These are phyloP conservation scores for Suhomyces faveliae DNA, from an alignment of 805 yeast species.

Conservation along the genomic window DNA sequence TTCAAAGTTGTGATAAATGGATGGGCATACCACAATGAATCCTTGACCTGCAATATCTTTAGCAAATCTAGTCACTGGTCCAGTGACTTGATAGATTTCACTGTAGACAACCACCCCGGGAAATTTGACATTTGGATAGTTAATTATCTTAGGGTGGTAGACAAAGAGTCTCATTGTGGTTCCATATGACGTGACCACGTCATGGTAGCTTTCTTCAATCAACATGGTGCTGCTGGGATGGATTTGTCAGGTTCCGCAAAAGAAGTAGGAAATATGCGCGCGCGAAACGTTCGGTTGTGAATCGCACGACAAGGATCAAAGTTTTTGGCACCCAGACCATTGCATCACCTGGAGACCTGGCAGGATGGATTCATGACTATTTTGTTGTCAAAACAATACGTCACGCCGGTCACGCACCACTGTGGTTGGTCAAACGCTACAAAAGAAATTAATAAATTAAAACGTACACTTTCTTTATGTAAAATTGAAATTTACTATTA, in stretches of 20 bases:
- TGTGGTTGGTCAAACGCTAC: neutral
- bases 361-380: neutral
- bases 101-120: conserved; percentile 80
- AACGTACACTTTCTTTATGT: neutral
- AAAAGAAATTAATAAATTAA: neutral
- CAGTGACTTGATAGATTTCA: conserved; percentile 80
- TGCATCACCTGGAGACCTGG: neutral
- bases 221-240: conserved; percentile 47
- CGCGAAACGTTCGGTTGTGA: neutral
- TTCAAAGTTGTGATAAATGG: conserved; percentile 73
- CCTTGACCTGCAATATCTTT: conserved; percentile 79
- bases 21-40: conserved; percentile 74
- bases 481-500: neutral
- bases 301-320: neutral
- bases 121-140: conserved; percentile 74
- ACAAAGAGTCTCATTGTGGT: conserved; percentile 65
- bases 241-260: neutral
- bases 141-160: conserved; percentile 66
- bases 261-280: neutral
- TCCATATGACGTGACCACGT: conserved; percentile 63
- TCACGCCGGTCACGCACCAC: neutral
- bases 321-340: neutral
- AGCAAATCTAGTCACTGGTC: conserved; percentile 78
- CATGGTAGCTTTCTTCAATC: conserved; percentile 62
- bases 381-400: neutral